Base-by-base conservation (phyloP, 2,329 filamentous ascomycete genomes). In the Botrytis elliptica region DNA sequence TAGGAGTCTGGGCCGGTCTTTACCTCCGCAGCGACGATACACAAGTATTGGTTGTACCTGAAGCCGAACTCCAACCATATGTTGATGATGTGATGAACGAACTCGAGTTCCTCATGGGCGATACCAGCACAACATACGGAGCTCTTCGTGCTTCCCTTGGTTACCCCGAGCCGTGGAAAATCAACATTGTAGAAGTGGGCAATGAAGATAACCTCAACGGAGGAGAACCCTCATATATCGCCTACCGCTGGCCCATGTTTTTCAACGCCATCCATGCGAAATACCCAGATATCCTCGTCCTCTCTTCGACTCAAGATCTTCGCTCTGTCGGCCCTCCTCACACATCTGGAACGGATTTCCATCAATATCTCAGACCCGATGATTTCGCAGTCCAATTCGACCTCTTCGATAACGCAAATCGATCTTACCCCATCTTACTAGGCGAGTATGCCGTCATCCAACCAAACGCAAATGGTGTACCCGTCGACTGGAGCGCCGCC, bases 151-250 rank as follows among this genome's bases (percentile, higher is more conserved):
- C 84, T 8, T 81, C 83, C 2, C 81, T 86, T 18, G 87, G 87
- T 1, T 84, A 88, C 75, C 81, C 85, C 1, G 80, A 85, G 22
- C 86, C 87, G 1, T 88, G 86, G 80, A 78, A 75, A 3, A 81
- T 89, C 75, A 84, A 84, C 22, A 86, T 84, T 72, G 83, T 88
- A 64, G 87, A 88, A 77, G 88, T 78, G 4, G 75, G 77, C 18
- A 88, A 89, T 75, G 87, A 89, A 78, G 87, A 89, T 75, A 83
- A 84, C 75, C 79, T 87, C 18, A 83, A 81, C 74, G 79, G 79
- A 10, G 85, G 85, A 55, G 79, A 80, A 46, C 73, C 79, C 3
- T 78, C 82, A 59, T 80, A 80, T n/a, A 77, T 78, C 6, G 80
- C 80, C 65, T 82, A 81, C 67, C 84, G 87, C 9, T 88, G 87